These are phyloP conservation scores for Diaporthe sp. DNA, from an alignment of 2,329 filamentous ascomycete genomes.

Conservation along the genomic window DNA sequence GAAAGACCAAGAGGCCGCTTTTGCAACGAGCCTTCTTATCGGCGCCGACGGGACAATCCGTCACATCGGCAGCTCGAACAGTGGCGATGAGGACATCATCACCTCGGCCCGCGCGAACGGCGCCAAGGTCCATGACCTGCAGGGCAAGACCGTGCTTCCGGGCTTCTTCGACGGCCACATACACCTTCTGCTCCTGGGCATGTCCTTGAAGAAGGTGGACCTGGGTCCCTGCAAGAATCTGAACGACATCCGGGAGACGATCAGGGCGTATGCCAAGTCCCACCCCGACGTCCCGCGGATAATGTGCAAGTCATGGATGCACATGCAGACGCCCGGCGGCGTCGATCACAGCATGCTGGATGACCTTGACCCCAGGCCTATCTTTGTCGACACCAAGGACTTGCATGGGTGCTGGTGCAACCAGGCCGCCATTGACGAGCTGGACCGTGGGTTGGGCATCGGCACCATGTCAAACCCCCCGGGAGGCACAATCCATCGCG, in stretches of 20 bases:
- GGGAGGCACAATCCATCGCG: constrained; percentile 66
- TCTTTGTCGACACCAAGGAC: constrained; percentile 70
- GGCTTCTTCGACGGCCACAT: constrained; percentile 72
- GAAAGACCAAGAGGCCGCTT: constrained; percentile 47
- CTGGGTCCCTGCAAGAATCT: constrained; percentile 61
- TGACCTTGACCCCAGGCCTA: constrained; percentile 63
- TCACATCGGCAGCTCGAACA: constrained; percentile 51
- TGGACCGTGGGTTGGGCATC: constrained; percentile 63
- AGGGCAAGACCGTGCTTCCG: constrained; percentile 60
- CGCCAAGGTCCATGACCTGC: constrained; percentile 51
- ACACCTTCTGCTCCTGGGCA: constrained; percentile 68
- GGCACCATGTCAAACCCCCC: constrained; percentile 60
- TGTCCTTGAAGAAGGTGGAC: constrained; percentile 65
- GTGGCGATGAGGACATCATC: constrained; percentile 47
- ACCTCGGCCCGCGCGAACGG: constrained; percentile 45
- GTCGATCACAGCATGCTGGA: constrained; percentile 65
- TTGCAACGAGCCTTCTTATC: constrained; percentile 55
- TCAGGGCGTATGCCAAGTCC: constrained; percentile 58
- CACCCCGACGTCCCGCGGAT: constrained; percentile 62
- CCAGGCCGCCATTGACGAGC: constrained; percentile 63
- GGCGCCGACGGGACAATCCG: constrained; percentile 50
- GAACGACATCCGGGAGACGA: constrained; percentile 61
- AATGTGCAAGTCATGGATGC: constrained; percentile 68
- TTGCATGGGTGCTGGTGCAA: constrained; percentile 70
- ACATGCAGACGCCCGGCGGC: constrained; percentile 65